Conservation (phyloP, 139 green algal species). For the Zygnema circumcarinatum region DNA sequence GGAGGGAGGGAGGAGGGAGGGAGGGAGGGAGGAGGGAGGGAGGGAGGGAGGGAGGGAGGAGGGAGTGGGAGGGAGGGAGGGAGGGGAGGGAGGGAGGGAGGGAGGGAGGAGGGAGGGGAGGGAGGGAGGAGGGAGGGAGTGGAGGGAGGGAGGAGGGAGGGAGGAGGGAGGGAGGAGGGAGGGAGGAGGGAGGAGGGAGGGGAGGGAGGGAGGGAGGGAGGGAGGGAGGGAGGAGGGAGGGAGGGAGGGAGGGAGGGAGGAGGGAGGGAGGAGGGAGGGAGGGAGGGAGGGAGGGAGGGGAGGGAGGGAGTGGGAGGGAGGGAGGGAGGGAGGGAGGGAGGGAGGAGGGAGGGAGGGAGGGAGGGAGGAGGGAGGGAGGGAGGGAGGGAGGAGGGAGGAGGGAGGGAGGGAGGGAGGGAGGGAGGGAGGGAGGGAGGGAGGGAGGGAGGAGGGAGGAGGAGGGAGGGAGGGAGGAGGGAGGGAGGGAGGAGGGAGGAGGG, state of each 20-base stretch:
- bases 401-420: background rate
- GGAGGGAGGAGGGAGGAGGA: too few relatives aligned
- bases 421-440: too few relatives aligned
- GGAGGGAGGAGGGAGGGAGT: background rate
- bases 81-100: background rate
- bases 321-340: background rate
- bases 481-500: background rate
- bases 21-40: background rate
- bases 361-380: background rate
- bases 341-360: background rate
- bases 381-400: background rate
- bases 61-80: background rate
- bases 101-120: background rate
- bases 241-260: conserved; percentile 2
- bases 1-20: conserved; percentile 1
- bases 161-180: background rate
- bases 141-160: background rate
- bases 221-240: too few relatives aligned
- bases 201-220: too few relatives aligned
- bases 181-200: too few relatives aligned
- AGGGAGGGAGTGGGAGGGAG: background rate
- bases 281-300: background rate
- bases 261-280: background rate
- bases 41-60: background rate
- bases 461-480: too few relatives aligned